Conservation (phyloP, 768 basidiomycete genomes). For the Inosperma sp. region DNA sequence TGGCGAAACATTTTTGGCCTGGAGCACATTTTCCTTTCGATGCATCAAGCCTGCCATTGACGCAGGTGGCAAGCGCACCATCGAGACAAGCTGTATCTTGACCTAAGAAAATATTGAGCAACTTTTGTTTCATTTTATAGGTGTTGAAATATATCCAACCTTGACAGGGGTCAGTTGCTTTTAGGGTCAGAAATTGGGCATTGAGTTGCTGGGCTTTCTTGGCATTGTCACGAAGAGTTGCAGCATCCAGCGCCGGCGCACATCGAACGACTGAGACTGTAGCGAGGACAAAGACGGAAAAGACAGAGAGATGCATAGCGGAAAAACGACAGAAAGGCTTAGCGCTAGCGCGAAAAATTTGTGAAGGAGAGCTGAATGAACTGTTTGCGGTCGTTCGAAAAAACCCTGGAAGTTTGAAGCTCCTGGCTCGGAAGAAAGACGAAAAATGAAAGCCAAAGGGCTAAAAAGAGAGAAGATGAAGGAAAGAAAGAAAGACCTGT, state of each 20-base stretch:
- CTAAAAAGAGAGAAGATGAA: neutral
- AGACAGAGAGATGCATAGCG: slow-evolving; percentile 21
- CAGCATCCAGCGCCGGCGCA: slow-evolving; percentile 36
- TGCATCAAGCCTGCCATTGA: slow-evolving; percentile 37
- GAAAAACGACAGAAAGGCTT: too few relatives aligned
- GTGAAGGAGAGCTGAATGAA: slow-evolving; percentile 2
- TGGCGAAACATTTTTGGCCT: slow-evolving; percentile 44
- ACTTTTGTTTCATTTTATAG: too few relatives aligned
- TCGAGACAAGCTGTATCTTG: slow-evolving; percentile 44
- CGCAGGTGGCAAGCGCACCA: slow-evolving; percentile 38
- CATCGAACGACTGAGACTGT: slow-evolving; percentile 24
- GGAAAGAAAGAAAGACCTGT: neutral
- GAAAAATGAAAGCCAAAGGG: slow-evolving; percentile 12
- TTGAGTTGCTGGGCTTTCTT: slow-evolving; percentile 50
- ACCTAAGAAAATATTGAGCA: slow-evolving; percentile 24
- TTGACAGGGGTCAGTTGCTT: slow-evolving; percentile 40
- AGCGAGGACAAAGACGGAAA: slow-evolving; percentile 20
- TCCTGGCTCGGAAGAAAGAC: slow-evolving; percentile 38
- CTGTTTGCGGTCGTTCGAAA: slow-evolving; percentile 16
- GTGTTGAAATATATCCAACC: slow-evolving; percentile 27
- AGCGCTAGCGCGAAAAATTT: slow-evolving; percentile 1
- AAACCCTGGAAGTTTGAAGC: slow-evolving; percentile 24
- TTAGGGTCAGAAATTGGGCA: slow-evolving; percentile 38
- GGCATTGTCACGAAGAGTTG: slow-evolving; percentile 45
- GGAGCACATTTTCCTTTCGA: slow-evolving; percentile 32